These are phyloP conservation scores for Chrysoporthe austroafricana DNA, from an alignment of 2,329 filamentous ascomycete species.

Conservation along the genomic window DNA sequence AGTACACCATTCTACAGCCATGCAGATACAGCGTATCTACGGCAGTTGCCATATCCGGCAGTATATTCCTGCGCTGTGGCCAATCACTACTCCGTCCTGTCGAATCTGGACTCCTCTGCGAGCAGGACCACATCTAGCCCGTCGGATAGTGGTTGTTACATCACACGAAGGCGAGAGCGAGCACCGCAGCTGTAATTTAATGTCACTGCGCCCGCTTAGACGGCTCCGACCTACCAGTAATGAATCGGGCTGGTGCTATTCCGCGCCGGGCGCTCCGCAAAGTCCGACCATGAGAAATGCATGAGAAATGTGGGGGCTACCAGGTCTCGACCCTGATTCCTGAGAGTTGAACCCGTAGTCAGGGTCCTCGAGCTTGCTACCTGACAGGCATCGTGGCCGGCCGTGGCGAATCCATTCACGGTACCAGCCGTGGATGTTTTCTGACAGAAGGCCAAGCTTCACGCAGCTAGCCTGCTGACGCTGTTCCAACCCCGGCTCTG, in stretches of 20 bases:
- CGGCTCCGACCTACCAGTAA: no score
- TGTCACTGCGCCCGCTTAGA: no score
- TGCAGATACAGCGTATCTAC: no score
- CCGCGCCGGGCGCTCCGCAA: neutral
- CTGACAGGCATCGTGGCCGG: neutral
- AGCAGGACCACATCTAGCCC: neutral
- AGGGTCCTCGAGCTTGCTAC: neutral
- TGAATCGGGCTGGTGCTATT: neutral
- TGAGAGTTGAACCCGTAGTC: neutral
- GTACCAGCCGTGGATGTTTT: neutral
- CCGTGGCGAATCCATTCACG: no score
- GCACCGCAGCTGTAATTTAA: neutral
- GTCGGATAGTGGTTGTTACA: neutral
- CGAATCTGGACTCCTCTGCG: neutral
- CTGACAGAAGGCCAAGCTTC: neutral
- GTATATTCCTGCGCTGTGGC: no score
- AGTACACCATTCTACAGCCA: no score
- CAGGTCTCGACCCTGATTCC: neutral
- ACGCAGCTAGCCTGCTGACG: neutral
- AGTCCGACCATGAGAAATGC: neutral
- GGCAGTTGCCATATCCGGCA: no score
- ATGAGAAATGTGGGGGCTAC: neutral
- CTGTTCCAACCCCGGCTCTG: neutral
- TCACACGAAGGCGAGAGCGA: neutral
- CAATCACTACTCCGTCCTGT: no score